A percentile compares a stretch with the other conserved stretches of the same genome.
Evolutionary conservation across 768 basidiomycete species (phyloP).

Genomic region (Favolaschia claudopus): DNA sequence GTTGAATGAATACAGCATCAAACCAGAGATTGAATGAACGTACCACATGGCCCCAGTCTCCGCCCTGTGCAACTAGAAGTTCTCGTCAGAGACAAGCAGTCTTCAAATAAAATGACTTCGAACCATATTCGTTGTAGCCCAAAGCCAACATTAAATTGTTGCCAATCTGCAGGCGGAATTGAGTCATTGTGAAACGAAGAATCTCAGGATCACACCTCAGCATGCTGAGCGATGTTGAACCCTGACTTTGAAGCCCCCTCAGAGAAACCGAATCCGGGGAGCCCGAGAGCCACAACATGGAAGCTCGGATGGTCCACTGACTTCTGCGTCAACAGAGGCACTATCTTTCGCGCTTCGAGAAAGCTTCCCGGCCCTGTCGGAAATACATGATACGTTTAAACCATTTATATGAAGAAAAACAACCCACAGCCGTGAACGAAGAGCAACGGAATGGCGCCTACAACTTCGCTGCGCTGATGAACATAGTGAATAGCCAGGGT

Average conservation of each 20-base stretch:
- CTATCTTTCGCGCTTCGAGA: slow-evolving; percentile 62
- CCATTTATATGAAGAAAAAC: no score
- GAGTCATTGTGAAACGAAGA: background rate
- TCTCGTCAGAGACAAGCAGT: background rate
- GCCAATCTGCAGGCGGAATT: slow-evolving; percentile 40
- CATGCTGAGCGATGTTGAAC: slow-evolving; percentile 55
- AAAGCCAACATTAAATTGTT: slow-evolving; percentile 58
- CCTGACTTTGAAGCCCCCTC: slow-evolving; percentile 59
- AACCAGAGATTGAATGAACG: no score
- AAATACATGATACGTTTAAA: background rate
- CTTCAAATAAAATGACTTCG: background rate
- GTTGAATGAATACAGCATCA: slow-evolving; percentile 10
- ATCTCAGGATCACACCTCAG: slow-evolving; percentile 48
- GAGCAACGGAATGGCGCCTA: background rate
- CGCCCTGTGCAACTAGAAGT: slow-evolving; percentile 50
- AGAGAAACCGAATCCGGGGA: slow-evolving; percentile 72
- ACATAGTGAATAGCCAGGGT: background rate
- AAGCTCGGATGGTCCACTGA: slow-evolving; percentile 57
- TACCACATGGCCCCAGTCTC: slow-evolving; percentile 54
- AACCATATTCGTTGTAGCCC: slow-evolving; percentile 59
- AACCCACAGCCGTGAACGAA: slow-evolving; percentile 4
- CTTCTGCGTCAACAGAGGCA: slow-evolving; percentile 56
- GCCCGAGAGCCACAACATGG: slow-evolving; percentile 66
- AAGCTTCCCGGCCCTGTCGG: slow-evolving; percentile 65
- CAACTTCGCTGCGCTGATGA: background rate